Base-by-base conservation (phyloP, 2,329 filamentous ascomycete species). In the Fusarium marasasianum region DNA sequence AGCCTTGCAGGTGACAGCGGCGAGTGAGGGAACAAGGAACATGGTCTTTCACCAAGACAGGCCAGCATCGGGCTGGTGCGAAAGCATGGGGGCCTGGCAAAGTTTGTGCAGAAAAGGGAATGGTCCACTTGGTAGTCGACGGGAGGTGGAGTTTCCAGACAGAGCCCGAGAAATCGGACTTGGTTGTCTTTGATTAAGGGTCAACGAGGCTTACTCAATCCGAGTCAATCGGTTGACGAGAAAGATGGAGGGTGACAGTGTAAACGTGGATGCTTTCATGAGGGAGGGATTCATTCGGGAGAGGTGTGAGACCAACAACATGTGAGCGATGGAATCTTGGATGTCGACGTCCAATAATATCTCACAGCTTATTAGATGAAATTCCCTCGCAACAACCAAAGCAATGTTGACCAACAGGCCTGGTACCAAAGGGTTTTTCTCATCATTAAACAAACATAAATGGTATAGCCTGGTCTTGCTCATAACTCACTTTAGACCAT, bases 131-230 rank as follows among this genome's bases (percentile, higher is more conserved):
- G 64, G 67, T 76, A 63, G 65, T 72, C 64, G 63, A 59, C 73
- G 75, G 77, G 73, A 73, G 76, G 77, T 78, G 77, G 77, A 76
- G 68, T 60, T 60, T 74, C 51, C 35, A 64, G 63, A 62, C 66
- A 66, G 69, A 69, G 74, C 70, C 76, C 74, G 72, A 76, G 75
- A 77, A 66, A 71, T 68, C 58, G 76, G 76, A 69, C 76, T 75
- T 78, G 69, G 66, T 66, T 76, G 59, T 65, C 64, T 77, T 78
- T 78, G 77, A 78, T 78, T 78, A 78, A 78, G 77, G 77, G 76
- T 78, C 74, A 72, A 71, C 76, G 73, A 78, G 77, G 76, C 77
- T 78, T 78, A 74, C 55, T 69, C 60, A 71, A 63, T 70, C 57
- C 37, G 56, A 74, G 53, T 69, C 63, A 72, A 63, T 70, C 60